Evolutionary conservation across 345 rosid species (phyloP), one percentile per base, ranked within the genome.

Genomic region (Salix caprea): DNA sequence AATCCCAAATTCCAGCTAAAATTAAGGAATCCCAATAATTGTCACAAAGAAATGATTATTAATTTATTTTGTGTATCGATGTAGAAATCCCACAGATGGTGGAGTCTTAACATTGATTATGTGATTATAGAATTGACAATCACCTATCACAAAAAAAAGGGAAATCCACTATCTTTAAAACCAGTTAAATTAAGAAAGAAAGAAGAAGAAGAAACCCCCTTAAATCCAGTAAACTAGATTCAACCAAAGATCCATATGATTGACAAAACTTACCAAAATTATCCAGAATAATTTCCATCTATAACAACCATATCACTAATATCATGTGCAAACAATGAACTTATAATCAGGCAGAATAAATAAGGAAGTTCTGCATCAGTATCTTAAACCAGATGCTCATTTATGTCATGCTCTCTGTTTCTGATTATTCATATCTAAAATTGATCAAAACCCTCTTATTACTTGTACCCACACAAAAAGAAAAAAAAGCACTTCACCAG

Each of bases 401-500:
- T 58, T 58, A 58, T 58, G 28, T 58, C 64, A 58, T 58, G 64
- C 12, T 58, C 62, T 56, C 28, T 58, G 28, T 58, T 58, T 58
- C 28, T 58, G 64, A 58, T 4, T 23, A 58, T 58, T 58, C 64
- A 58, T 23, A 58, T 58, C 64, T 58, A 23, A 58, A 58, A 58
- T 24, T 9, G 28, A 58, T n/a, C 64, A n/a, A n/a, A 24, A 58
- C 64, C 64, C 64, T 1, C 64, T 3, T 23, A 9, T 12, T 58
- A 58, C 4, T 58, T 58, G 62, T 8, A 58, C 28, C 28, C 26
- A 58, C 11, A 58, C 11, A 13, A n/a, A 58, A 7, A 9, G 7
- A 56, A 58, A 5, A 58, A 58, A 58, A 23, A 18, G 21, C 4
- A 69, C 91, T 70, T 34, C 46, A 96, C 99, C 98, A 96, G 84